These are phyloP conservation scores for Citrus inodora DNA, from an alignment of 345 rosid genomes.

Conservation along the genomic window DNA sequence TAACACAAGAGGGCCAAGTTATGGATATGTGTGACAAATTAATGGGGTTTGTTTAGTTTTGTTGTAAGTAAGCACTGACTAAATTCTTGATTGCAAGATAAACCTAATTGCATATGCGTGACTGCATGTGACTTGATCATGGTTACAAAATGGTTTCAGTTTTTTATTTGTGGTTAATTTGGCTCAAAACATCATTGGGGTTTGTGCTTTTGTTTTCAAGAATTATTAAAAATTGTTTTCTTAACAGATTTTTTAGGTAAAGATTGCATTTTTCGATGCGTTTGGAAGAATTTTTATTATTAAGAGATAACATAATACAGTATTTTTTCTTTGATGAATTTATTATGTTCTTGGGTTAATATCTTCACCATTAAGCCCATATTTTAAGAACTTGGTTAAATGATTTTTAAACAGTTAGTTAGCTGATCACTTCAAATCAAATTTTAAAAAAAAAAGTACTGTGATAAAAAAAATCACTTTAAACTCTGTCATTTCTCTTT, in stretches of 20 bases:
- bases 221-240: background rate
- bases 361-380: background rate
- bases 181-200: background rate
- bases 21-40: background rate
- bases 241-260: background rate
- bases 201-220: background rate
- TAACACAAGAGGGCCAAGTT: background rate
- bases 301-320: background rate
- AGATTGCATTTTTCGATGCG: too few species aligned
- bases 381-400: too few species aligned
- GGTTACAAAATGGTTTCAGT: background rate
- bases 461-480: too few species aligned
- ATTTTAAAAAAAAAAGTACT: too few species aligned
- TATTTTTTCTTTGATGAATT: background rate
- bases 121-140: background rate
- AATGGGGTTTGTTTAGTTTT: slow-evolving; percentile 1
- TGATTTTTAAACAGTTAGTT: too few species aligned
- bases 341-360: background rate
- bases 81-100: slow-evolving; percentile 8
- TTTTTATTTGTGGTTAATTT: background rate
- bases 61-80: slow-evolving; percentile 1
- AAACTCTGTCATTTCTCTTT: too few species aligned
- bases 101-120: background rate
- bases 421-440: rapidly evolving
- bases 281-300: too few species aligned